Conservation (phyloP, 768 basidiomycete genomes). For the Agaricus blazei region DNA sequence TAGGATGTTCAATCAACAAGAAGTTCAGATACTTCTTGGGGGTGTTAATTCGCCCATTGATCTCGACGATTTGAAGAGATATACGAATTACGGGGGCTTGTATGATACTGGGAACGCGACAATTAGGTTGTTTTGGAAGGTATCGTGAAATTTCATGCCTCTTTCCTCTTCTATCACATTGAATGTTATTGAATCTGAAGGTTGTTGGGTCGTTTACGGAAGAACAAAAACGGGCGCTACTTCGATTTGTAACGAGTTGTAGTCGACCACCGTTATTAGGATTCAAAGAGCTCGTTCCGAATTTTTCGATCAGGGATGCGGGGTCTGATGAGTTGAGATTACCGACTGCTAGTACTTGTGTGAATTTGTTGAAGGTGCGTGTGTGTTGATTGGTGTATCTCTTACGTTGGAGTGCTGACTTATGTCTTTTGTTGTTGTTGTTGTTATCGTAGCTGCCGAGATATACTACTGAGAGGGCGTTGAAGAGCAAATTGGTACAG, state of each 20-base stretch:
- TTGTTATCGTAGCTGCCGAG: slow-evolving; percentile 51
- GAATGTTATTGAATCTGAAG: slow-evolving; percentile 22
- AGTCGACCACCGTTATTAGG: slow-evolving; percentile 85
- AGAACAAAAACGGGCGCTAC: slow-evolving; percentile 68
- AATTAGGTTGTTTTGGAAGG: slow-evolving; percentile 81
- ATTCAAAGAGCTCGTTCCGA: slow-evolving; percentile 82
- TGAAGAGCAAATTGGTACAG: slow-evolving; percentile 76
- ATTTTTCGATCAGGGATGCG: slow-evolving; percentile 83
- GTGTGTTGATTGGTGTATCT: neutral
- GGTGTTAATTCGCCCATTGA: slow-evolving; percentile 85
- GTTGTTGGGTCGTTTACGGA: slow-evolving; percentile 78
- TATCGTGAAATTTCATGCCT: slow-evolving; percentile 21
- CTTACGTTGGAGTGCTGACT: neutral
- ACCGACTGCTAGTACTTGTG: slow-evolving; percentile 81
- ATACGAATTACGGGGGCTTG: slow-evolving; percentile 82
- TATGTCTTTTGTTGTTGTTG: neutral
- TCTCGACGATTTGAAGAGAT: slow-evolving; percentile 67
- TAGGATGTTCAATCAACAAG: slow-evolving; percentile 97
- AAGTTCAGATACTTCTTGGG: slow-evolving; percentile 87
- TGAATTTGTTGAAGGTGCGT: slow-evolving; percentile 82
- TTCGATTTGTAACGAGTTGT: slow-evolving; percentile 93
- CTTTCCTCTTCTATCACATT: neutral
- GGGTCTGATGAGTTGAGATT: slow-evolving; percentile 67
- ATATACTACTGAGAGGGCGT: slow-evolving; percentile 55
- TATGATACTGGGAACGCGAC: slow-evolving; percentile 69